These are phyloP conservation scores for Lunasporangiospora selenospora DNA, from an alignment of 192 early-diverging fungal genomes.

Conservation along the genomic window DNA sequence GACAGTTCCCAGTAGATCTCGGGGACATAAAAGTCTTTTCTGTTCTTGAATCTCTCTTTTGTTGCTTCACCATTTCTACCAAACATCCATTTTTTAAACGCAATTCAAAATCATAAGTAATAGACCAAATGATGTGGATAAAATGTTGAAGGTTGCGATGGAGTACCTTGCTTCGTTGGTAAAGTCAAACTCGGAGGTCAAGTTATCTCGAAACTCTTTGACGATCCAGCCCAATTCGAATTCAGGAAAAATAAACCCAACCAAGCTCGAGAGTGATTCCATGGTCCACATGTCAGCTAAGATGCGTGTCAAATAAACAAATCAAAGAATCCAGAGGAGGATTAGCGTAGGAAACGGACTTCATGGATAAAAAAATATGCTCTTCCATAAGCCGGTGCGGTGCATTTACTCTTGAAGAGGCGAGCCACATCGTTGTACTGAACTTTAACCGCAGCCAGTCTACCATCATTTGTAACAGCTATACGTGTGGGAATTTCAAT, in stretches of 20 bases:
- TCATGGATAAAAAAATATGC: background rate
- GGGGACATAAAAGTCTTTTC: conserved; percentile 50
- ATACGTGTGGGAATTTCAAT: too few species aligned
- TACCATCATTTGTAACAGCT: conserved; percentile 54
- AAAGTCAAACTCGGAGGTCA: conserved; percentile 58
- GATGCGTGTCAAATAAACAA: background rate
- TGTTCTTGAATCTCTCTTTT: conserved; percentile 51
- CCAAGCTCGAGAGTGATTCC: conserved; percentile 53
- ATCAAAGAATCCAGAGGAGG: too few species aligned
- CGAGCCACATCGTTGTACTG: conserved; percentile 56
- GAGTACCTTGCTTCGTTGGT: conserved; percentile 49
- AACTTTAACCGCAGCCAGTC: conserved; percentile 53
- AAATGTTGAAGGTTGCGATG: too few species aligned
- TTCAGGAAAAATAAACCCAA: conserved; percentile 51
- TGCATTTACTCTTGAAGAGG: conserved; percentile 45
- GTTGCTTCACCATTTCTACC: conserved; percentile 55
- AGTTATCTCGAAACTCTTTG: conserved; percentile 51
- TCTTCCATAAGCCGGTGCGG: background rate
- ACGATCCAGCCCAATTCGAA: conserved; percentile 60
- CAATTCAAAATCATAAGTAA: too few species aligned
- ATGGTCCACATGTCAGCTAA: conserved; percentile 57
- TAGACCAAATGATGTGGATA: too few species aligned
- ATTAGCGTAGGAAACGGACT: too few species aligned
- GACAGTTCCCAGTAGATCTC: conserved; percentile 55
- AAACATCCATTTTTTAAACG: too few species aligned